Evolutionary conservation across 148 eudicot genomes (phyloP).

Genomic region (Heliamphora exappendiculata): DNA sequence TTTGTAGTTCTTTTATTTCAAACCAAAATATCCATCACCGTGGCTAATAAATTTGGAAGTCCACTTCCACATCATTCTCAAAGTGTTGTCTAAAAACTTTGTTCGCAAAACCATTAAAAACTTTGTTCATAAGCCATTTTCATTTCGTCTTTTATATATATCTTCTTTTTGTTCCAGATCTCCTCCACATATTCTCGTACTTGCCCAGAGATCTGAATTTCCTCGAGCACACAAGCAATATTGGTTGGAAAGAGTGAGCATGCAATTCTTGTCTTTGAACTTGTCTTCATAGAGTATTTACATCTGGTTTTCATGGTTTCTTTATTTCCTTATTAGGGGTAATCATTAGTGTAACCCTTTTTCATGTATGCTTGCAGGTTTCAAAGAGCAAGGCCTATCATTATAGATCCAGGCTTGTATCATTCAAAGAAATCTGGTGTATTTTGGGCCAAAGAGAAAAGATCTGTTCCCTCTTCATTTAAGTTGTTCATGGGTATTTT

Average conservation of each 20-base stretch:
- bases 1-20: too few species aligned
- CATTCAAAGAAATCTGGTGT: conserved; percentile 75
- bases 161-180: conserved; percentile 45
- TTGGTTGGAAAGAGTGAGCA: conserved; percentile 96
- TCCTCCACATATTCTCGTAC: conserved; percentile 90
- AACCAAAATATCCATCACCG: too few species aligned
- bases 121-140: too few species aligned
- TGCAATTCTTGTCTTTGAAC: conserved; percentile 9
- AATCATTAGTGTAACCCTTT: background rate
- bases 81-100: too few species aligned
- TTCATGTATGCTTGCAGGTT: conserved; percentile 36
- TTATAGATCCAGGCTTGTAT: conserved; percentile 89
- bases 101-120: too few species aligned
- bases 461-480: conserved; percentile 78
- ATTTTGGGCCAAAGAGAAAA: conserved; percentile 88
- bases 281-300: conserved; percentile 6
- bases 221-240: conserved; percentile 79
- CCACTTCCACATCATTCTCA: too few species aligned
- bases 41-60: too few species aligned
- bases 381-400: conserved; percentile 83
- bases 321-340: background rate
- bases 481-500: conserved; percentile 68
- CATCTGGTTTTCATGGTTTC: background rate
- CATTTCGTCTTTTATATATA: background rate
- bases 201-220: conserved; percentile 92